These are phyloP conservation scores for Blastocystis sp. DNA, from an alignment of 352 stramenopile genomes.

Conservation along the genomic window DNA sequence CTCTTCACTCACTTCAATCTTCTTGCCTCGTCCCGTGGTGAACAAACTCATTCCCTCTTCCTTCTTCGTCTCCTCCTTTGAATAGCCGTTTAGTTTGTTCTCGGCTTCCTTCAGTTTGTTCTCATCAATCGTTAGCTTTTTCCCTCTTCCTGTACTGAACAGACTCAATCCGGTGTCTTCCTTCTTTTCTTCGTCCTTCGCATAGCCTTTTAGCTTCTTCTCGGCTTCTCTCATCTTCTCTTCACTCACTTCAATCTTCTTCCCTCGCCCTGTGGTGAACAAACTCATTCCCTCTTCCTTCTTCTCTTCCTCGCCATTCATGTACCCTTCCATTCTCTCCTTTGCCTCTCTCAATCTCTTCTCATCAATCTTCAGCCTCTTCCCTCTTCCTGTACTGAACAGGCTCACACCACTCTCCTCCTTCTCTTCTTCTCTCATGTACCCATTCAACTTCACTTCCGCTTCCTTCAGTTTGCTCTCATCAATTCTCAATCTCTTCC, in stretches of 20 bases:
- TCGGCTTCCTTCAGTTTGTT: background rate
- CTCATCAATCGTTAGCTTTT: background rate
- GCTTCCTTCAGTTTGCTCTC: background rate
- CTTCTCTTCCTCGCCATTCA: constrained; percentile 14
- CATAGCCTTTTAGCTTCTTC: background rate
- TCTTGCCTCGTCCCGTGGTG: background rate
- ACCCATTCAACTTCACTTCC: background rate
- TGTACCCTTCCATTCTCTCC: background rate
- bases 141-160: background rate
- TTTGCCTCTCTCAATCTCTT: constrained; percentile 29
- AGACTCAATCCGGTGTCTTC: background rate
- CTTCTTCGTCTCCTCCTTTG: background rate
- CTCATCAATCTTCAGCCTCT: constrained; percentile 2
- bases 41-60: constrained; percentile 7
- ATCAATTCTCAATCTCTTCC: too few species aligned
- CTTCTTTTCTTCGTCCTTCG: background rate
- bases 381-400: background rate
- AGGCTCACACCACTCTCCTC: background rate
- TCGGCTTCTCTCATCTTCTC: constrained; percentile 20
- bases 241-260: background rate
- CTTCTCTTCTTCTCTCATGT: background rate
- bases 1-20: background rate
- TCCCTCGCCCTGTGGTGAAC: background rate
- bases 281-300: constrained; percentile 5
- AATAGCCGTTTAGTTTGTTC: background rate